A percentile compares a stretch with the other conserved stretches of the same genome.
These are phyloP conservation scores for Danielia reshetovae DNA, from an alignment of 805 yeast genomes.

Conservation along the genomic window DNA sequence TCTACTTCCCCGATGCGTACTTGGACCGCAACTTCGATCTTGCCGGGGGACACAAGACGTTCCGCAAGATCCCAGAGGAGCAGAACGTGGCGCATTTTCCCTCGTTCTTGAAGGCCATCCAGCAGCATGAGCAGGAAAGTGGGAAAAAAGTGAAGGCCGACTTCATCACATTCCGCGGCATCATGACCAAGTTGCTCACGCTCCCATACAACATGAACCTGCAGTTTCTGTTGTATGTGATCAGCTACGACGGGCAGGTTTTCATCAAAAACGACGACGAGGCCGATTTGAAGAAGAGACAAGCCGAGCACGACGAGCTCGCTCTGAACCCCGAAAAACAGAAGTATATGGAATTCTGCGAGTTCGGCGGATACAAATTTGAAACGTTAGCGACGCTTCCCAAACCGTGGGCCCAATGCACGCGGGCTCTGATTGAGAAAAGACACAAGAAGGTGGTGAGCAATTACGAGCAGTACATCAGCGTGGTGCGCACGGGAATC, in stretches of 20 bases:
- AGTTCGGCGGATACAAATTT: constrained; percentile 79
- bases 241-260: constrained; percentile 71
- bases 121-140: constrained; percentile 47
- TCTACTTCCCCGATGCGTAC: constrained; percentile 72
- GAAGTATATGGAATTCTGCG: constrained; percentile 36
- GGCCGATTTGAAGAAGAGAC: constrained; percentile 30
- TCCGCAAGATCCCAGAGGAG: constrained; percentile 52
- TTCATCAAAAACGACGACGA: constrained; percentile 53
- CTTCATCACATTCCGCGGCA: constrained; percentile 80
- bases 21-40: constrained; percentile 61
- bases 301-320: constrained; percentile 15
- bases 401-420: constrained; percentile 67
- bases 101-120: constrained; percentile 54
- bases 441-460: constrained; percentile 58
- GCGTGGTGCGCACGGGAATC: constrained; percentile 82
- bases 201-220: constrained; percentile 59
- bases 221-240: constrained; percentile 57
- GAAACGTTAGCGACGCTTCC: constrained; percentile 73
- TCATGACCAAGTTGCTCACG: constrained; percentile 69
- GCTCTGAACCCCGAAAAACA: constrained; percentile 18
- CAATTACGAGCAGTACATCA: constrained; percentile 71
- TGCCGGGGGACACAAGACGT: constrained; percentile 58
- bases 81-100: constrained; percentile 53
- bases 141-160: constrained; percentile 53
- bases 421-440: constrained; percentile 65